Evolutionary conservation across 371 early-diverging fungal species (phyloP), one percentile per base, ranked within the genome.

Genomic region (Thermomucor indicae-seudaticae): DNA sequence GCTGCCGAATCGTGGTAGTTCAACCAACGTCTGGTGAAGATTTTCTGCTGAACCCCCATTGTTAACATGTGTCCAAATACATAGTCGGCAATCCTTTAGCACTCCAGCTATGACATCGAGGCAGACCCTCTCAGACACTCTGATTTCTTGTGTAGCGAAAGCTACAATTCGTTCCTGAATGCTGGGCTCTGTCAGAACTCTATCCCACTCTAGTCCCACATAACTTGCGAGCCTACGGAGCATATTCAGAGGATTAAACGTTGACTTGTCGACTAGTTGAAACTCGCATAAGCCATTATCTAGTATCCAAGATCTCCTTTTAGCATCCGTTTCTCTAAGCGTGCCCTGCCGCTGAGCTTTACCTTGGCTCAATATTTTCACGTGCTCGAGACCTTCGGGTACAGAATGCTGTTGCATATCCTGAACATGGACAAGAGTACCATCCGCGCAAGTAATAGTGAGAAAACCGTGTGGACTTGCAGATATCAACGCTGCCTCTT

Each of bases 1-100:
- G 1, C 8, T 22, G 17, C 47, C 47, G 25, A 53, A 47, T 12
- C 28, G 47, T 7, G 53, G 53, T 17, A 53, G 27, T 32, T 53
- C 53, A 1, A 53, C 12, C 4, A 53, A 16, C 23, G 8, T 25
- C 28, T 31, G 46, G 1, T 27, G 19, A 6, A 29, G 16, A 40
- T 8, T 16, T 28, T 30, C 11, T 16, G 30, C n/a, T 12, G 16
- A 37, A 16, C 10, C 16, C 19, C 16, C 16, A 19, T 16, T n/a
- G 25, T 43, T 38, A 12, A 14, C 25, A 41, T 43, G 39, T 27
- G 40, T n/a, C 49, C 49, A 51, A 14, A 28, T 30, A 7, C 12
- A 23, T 16, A 51, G 3, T n/a, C 38, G 42, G 32, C 43, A 32
- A 24, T 51, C 51, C 32, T 37, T 17, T 23, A 28, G 41, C 16